These are phyloP conservation scores for Fusarium sulawesiense DNA, from an alignment of 2,329 filamentous ascomycete species.

Conservation along the genomic window DNA sequence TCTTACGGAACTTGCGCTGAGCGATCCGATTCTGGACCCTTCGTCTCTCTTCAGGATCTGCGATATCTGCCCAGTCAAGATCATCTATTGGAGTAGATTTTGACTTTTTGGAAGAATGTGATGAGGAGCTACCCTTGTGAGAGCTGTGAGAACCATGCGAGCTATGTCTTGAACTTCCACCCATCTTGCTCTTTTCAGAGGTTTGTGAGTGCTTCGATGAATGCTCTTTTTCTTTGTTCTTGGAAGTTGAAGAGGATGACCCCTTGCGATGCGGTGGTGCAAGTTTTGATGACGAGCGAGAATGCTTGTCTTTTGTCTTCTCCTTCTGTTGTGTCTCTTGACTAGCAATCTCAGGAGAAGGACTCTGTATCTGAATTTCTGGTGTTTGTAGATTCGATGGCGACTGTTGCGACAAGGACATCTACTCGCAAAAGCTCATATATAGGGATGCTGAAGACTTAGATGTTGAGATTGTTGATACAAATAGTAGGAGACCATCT, in stretches of 20 bases:
- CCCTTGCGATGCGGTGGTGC: conserved; percentile 30
- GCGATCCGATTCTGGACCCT: conserved; percentile 82
- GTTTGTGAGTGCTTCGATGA: conserved; percentile 14
- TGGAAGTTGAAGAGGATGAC: conserved; percentile 23
- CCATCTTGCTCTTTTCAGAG: conserved; percentile 36
- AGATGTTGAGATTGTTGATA: conserved; percentile 1
- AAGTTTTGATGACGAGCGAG: conserved; percentile 20
- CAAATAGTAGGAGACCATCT: conserved; percentile 1
- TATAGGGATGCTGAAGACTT: conserved; percentile 14
- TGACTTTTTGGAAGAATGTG: conserved; percentile 51
- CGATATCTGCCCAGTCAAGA: conserved; percentile 76
- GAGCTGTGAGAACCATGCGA: conserved; percentile 39
- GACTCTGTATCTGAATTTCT: conserved; percentile 46
- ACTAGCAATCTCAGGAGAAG: conserved; percentile 40
- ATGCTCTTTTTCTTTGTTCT: conserved; percentile 36
- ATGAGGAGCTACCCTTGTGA: conserved; percentile 46
- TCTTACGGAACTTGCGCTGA: conserved; percentile 79
- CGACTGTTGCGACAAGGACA: conserved; percentile 41
- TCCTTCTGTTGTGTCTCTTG: conserved; percentile 7
- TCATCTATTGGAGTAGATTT: conserved; percentile 57
- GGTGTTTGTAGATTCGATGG: conserved; percentile 35
- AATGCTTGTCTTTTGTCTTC: conserved; percentile 2
- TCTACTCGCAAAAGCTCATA: conserved; percentile 40
- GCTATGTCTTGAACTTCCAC: conserved; percentile 39
- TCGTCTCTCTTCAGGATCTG: conserved; percentile 76